phyloP scores from a whole-genome alignment of 441 rosid genomes.

The Gossypium aridum region DNA sequence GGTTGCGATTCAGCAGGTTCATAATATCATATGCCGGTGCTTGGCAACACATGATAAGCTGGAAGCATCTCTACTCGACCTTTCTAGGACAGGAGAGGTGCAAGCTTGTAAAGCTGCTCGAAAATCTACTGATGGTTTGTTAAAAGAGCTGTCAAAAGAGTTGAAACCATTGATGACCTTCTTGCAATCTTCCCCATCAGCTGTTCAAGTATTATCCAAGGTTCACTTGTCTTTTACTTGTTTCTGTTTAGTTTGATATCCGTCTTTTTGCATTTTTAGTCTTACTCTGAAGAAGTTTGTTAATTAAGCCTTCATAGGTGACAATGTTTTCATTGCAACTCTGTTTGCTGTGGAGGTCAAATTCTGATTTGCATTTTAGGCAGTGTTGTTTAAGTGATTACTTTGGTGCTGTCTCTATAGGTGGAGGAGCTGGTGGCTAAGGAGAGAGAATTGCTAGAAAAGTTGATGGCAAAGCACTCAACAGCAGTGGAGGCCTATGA shows the following conservation, averaged over 20 bases:
- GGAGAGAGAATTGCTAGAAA: conserved; percentile 85
- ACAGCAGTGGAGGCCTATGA: conserved; percentile 66
- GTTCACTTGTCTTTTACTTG: conserved; percentile 25
- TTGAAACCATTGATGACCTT: conserved; percentile 46
- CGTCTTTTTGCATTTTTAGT: not conserved
- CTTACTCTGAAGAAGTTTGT: not conserved
- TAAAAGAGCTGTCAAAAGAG: conserved; percentile 80
- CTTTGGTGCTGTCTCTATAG: conserved; percentile 27
- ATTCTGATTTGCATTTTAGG: not conserved
- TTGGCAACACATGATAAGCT: conserved; percentile 69
- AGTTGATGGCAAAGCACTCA: conserved; percentile 69
- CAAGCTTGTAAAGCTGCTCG: conserved; percentile 92
- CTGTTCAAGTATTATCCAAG: conserved; percentile 74
- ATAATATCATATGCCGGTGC: conserved; percentile 54
- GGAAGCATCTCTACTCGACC: conserved; percentile 80
- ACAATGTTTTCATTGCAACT: not conserved
- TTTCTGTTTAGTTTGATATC: not conserved
- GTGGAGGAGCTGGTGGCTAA: conserved; percentile 76
- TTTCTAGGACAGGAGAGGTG: conserved; percentile 85
- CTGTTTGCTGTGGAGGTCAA: not conserved
- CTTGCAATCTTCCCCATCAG: conserved; percentile 67
- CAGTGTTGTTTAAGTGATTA: not conserved
- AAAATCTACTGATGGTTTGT: conserved; percentile 54
- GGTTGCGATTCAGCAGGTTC: conserved; percentile 61
- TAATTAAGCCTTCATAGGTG: not conserved